These are phyloP conservation scores for Apiospora koreana DNA, from an alignment of 2,329 filamentous ascomycete genomes.

Conservation along the genomic window DNA sequence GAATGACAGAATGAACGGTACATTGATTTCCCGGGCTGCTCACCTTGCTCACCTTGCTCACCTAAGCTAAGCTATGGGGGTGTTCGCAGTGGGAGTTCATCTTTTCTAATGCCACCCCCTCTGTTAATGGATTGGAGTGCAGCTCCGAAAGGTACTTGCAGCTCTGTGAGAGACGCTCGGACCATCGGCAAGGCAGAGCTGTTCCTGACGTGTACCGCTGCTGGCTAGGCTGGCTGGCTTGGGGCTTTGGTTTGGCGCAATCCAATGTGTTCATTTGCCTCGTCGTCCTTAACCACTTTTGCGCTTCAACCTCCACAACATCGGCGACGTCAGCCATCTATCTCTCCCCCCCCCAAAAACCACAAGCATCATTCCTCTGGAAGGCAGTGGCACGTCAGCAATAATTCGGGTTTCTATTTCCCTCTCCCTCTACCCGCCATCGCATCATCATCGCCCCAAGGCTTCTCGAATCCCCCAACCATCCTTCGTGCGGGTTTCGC, in stretches of 20 bases:
- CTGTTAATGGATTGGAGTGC: neutral
- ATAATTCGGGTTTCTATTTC: neutral
- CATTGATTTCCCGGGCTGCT: neutral
- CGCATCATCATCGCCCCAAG: neutral
- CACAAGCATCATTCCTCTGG: constrained; percentile 4
- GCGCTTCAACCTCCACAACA: constrained; percentile 5
- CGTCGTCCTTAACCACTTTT: neutral
- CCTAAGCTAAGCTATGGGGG: neutral
- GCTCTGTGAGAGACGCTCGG: constrained; percentile 6
- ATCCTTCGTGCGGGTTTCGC: neutral
- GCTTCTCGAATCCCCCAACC: neutral
- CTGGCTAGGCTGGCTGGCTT: neutral
- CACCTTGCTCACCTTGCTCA: too few species aligned
- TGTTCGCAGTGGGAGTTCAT: neutral
- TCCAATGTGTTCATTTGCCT: constrained; percentile 9
- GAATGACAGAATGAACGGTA: neutral
- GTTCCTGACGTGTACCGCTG: constrained; percentile 13
- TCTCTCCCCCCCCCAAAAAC: neutral
- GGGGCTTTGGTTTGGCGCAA: neutral
- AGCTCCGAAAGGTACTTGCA: neutral
- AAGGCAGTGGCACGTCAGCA: constrained; percentile 4
- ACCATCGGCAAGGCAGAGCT: constrained; percentile 13
- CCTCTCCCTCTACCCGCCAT: neutral
- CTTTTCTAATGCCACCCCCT: neutral
- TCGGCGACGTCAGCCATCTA: constrained; percentile 8